Conservation (phyloP, 345 rosid species). For the Cochlearia excelsa region DNA sequence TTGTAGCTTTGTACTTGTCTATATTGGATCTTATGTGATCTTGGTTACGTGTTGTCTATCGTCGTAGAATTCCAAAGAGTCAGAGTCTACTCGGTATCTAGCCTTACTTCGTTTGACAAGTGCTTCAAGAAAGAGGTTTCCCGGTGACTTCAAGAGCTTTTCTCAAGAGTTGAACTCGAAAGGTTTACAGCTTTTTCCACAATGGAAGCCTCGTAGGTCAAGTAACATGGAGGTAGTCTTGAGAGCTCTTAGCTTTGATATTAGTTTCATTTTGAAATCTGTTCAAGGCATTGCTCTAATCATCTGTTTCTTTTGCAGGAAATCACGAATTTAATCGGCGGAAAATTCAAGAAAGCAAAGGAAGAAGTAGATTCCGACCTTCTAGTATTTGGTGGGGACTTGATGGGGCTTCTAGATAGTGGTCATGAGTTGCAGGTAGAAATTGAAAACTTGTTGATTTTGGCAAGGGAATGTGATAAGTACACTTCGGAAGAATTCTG, state of each 20-base stretch:
- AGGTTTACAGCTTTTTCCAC: conserved; percentile 83
- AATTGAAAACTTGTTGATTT: conserved; percentile 76
- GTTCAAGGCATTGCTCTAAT: conserved; percentile 26
- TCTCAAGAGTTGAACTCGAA: conserved; percentile 92
- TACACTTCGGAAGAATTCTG: conserved; percentile 72
- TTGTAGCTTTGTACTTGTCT: too few relatives aligned
- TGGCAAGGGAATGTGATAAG: conserved; percentile 76
- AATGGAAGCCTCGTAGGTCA: conserved; percentile 72
- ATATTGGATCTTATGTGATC: background rate
- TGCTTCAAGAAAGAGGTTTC: conserved; percentile 79
- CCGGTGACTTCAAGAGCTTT: conserved; percentile 85
- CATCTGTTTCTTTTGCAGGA: conserved; percentile 46
- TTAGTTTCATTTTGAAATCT: background rate
- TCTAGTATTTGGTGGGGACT: conserved; percentile 65
- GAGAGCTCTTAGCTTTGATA: background rate
- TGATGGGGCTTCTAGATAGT: conserved; percentile 62
- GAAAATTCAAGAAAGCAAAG: conserved; percentile 87
- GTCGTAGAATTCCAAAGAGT: conserved; percentile 57
- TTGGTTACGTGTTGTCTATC: conserved; percentile 26
- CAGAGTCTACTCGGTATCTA: conserved; percentile 89
- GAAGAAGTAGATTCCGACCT: conserved; percentile 93
- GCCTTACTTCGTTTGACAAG: conserved; percentile 79
- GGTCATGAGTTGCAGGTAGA: conserved; percentile 73
- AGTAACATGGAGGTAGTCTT: conserved; percentile 65
- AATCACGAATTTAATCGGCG: conserved; percentile 59